Percentiles rank a stretch among this genome's conserved stretches.
These are phyloP conservation scores for Colletotrichum sp. DNA, from an alignment of 2,329 filamentous ascomycete genomes.

Conservation along the genomic window DNA sequence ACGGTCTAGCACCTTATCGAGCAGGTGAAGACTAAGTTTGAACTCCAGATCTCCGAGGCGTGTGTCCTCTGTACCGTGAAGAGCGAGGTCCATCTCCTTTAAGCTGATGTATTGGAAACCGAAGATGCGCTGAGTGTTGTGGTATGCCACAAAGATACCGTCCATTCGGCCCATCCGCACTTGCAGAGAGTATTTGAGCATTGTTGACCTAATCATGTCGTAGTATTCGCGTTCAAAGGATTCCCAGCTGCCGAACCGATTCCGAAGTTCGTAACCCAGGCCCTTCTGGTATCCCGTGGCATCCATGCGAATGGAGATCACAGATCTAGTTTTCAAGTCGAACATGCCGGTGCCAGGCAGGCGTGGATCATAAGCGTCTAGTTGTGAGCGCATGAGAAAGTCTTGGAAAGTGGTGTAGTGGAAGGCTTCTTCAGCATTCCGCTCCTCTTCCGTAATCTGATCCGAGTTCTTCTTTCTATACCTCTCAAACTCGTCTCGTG, in stretches of 20 bases:
- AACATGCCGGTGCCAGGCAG: slow-evolving; percentile 93
- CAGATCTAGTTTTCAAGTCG: slow-evolving; percentile 93
- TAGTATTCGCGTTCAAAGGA: slow-evolving; percentile 96
- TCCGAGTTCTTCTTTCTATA: slow-evolving; percentile 74
- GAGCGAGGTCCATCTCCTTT: slow-evolving; percentile 82
- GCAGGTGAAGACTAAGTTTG: slow-evolving; percentile 74
- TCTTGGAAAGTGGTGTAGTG: slow-evolving; percentile 88
- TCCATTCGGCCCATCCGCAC: slow-evolving; percentile 98
- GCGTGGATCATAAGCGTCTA: slow-evolving; percentile 86
- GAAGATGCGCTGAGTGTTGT: slow-evolving; percentile 94
- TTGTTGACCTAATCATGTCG: slow-evolving; percentile 93
- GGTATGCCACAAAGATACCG: slow-evolving; percentile 95
- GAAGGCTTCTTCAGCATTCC: slow-evolving; percentile 75
- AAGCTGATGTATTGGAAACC: slow-evolving; percentile 95
- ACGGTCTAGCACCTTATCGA: slow-evolving; percentile 80
- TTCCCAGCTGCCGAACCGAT: slow-evolving; percentile 77
- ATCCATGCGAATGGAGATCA: slow-evolving; percentile 91
- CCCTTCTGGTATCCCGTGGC: slow-evolving; percentile 72
- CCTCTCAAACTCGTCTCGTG: slow-evolving; percentile 82
- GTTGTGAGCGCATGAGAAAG: slow-evolving; percentile 92
- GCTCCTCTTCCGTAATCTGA: slow-evolving; percentile 73
- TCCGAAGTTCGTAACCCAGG: slow-evolving; percentile 84
- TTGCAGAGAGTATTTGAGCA: slow-evolving; percentile 96
- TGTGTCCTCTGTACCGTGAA: slow-evolving; percentile 78
- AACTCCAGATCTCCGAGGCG: slow-evolving; percentile 84